Conservation (phyloP, 768 basidiomycete genomes). For the Infundibulicybe gibba region DNA sequence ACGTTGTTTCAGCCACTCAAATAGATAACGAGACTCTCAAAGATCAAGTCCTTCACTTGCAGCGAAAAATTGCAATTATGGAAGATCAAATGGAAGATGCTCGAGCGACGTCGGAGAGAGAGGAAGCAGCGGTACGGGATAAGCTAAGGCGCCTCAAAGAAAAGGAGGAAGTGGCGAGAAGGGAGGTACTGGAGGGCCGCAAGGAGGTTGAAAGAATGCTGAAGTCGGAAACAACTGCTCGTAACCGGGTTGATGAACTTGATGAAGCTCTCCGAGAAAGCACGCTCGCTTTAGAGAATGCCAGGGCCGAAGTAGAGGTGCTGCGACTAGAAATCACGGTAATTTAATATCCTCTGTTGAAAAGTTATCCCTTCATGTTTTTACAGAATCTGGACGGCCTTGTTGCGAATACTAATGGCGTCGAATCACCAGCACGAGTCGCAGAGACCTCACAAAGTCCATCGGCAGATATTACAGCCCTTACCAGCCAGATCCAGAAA, state of each 20-base stretch:
- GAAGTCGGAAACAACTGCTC: conserved; percentile 59
- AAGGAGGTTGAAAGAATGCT: conserved; percentile 61
- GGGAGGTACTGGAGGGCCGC: conserved; percentile 65
- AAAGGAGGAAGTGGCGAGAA: conserved; percentile 66
- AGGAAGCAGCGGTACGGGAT: conserved; percentile 61
- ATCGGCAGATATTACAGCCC: conserved; percentile 46
- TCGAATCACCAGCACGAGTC: conserved; percentile 41
- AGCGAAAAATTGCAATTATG: conserved; percentile 66
- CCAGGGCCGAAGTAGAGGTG: conserved; percentile 85
- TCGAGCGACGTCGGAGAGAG: conserved; percentile 64
- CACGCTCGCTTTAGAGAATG: conserved; percentile 82
- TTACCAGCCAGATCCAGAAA: conserved; percentile 51
- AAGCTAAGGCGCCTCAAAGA: conserved; percentile 67
- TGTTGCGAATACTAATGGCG: conserved; percentile 35
- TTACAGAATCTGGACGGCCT: conserved; percentile 65
- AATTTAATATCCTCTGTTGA: conserved; percentile 20
- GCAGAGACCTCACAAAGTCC: conserved; percentile 44
- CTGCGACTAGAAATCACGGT: conserved; percentile 72
- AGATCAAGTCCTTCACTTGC: conserved; percentile 87
- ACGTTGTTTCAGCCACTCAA: conserved; percentile 67
- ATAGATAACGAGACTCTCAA: conserved; percentile 94
- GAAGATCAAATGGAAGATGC: conserved; percentile 88
- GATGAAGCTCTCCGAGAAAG: conserved; percentile 90
- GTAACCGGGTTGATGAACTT: conserved; percentile 73
- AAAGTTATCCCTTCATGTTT: conserved; percentile 2